Evolutionary conservation across 441 rosid species (phyloP).

Genomic region (Manihot esculenta): DNA sequence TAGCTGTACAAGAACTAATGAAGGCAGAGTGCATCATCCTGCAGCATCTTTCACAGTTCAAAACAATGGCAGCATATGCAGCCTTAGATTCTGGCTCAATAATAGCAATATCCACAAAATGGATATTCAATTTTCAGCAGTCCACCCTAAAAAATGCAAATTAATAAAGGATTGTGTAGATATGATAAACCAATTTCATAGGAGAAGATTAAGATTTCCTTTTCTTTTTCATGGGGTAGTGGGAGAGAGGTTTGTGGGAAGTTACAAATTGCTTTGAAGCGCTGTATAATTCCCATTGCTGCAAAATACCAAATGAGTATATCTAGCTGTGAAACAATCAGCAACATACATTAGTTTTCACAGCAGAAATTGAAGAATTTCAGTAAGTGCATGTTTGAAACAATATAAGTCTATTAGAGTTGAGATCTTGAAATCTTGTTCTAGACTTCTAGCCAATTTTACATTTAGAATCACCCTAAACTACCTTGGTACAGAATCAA

Average conservation of each 20-base stretch:
- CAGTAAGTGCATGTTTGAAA: background rate
- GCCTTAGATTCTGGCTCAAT: background rate
- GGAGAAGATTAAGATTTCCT: too few species aligned
- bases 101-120: background rate
- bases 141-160: background rate
- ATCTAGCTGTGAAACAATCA: background rate
- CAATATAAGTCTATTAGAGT: background rate
- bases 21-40: background rate
- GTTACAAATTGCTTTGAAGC: background rate
- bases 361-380: background rate
- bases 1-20: background rate
- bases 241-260: background rate
- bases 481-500: conserved; percentile 18
- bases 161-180: background rate
- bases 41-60: background rate
- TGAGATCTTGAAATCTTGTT: conserved; percentile 8
- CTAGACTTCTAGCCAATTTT: conserved; percentile 6
- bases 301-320: background rate
- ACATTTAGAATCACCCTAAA: background rate
- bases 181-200: background rate
- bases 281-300: background rate
- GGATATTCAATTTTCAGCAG: background rate
- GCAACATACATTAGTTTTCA: background rate
- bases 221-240: too few species aligned
- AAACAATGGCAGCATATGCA: background rate